A percentile compares a stretch with the other conserved stretches of the same genome.
phyloP scores from a whole-genome alignment of 2,329 filamentous ascomycete species.

The Chaetoscypha palmicola region DNA sequence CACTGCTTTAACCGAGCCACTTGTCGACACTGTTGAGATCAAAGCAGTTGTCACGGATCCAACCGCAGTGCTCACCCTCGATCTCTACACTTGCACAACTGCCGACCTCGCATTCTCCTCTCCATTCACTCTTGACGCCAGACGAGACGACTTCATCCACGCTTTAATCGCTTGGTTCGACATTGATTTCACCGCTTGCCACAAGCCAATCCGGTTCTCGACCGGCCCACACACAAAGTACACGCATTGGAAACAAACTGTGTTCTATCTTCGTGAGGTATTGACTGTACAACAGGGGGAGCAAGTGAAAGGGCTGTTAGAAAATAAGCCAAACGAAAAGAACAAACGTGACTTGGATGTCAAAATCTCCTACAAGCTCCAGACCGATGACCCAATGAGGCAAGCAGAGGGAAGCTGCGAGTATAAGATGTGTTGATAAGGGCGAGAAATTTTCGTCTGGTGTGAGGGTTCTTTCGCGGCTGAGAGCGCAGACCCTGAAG shows the following conservation, averaged over 20 bases:
- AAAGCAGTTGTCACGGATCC: constrained; percentile 97
- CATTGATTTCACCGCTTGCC: constrained; percentile 96
- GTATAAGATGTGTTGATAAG: constrained; percentile 68
- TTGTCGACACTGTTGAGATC: constrained; percentile 95
- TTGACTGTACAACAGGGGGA: constrained; percentile 87
- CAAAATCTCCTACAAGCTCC: constrained; percentile 71
- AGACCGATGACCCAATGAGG: constrained; percentile 67
- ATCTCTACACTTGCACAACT: constrained; percentile 83
- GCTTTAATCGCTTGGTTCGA: constrained; percentile 98
- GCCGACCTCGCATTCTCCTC: constrained; percentile 78
- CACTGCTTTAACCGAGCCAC: constrained; percentile 87
- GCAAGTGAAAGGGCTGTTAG: constrained; percentile 63
- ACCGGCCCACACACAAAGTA: constrained; percentile 98
- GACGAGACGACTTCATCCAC: constrained; percentile 91
- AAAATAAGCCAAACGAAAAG: constrained; percentile 84
- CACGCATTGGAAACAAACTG: constrained; percentile 99
- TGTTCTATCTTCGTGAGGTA: constrained; percentile 93
- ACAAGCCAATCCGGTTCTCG: constrained; percentile 95
- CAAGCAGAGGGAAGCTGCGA: constrained; percentile 61
- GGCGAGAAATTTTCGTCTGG: constrained; percentile 3
- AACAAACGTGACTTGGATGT: constrained; percentile 96
- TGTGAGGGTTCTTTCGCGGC: constrained; percentile 27
- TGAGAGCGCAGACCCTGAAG: constrained; percentile 30
- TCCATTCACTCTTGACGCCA: constrained; percentile 67
- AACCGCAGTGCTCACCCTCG: constrained; percentile 73